Evolutionary conservation across 495 filamentous ascomycete genomes (phyloP).

Genomic region (Tetracladium setigerum): DNA sequence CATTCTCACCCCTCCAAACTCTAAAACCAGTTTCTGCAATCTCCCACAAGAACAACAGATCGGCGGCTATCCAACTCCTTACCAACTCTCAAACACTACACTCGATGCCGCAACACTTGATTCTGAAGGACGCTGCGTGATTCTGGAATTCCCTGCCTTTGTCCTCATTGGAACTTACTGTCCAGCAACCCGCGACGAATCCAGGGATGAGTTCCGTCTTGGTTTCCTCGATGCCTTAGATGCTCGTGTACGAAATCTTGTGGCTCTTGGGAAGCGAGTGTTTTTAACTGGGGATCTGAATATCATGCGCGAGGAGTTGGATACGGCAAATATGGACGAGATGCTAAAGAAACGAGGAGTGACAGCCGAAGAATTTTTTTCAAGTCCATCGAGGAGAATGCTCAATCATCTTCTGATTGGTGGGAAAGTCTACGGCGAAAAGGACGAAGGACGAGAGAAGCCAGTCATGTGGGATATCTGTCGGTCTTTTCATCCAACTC

Average conservation of each 20-base stretch:
- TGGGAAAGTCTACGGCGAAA: constrained; percentile 59
- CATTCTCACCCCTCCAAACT: constrained; percentile 68
- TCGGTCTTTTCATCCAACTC: constrained; percentile 68
- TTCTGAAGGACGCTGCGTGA: constrained; percentile 83
- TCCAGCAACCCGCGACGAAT: constrained; percentile 79
- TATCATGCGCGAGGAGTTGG: constrained; percentile 66
- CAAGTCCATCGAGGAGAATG: constrained; percentile 65
- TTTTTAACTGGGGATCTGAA: constrained; percentile 88
- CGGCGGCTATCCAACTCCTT: constrained; percentile 75
- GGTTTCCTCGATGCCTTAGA: constrained; percentile 76
- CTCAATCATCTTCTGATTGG: constrained; percentile 78
- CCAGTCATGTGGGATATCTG: constrained; percentile 83
- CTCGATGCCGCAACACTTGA: constrained; percentile 70
- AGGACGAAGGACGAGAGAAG: constrained; percentile 64
- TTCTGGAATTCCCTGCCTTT: constrained; percentile 95
- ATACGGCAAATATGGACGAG: constrained; percentile 64
- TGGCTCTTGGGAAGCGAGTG: constrained; percentile 72
- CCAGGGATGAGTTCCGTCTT: constrained; percentile 74
- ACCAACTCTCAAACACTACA: constrained; percentile 52
- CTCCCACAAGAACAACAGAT: constrained; percentile 74
- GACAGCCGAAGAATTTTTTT: constrained; percentile 61
- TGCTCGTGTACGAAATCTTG: constrained; percentile 73
- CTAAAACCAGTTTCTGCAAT: constrained; percentile 64
- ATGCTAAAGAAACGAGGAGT: constrained; percentile 61
- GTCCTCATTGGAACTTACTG: constrained; percentile 87